Conservation (phyloP, 129 eudicot species). For the Chrysanthemum seticuspe region DNA sequence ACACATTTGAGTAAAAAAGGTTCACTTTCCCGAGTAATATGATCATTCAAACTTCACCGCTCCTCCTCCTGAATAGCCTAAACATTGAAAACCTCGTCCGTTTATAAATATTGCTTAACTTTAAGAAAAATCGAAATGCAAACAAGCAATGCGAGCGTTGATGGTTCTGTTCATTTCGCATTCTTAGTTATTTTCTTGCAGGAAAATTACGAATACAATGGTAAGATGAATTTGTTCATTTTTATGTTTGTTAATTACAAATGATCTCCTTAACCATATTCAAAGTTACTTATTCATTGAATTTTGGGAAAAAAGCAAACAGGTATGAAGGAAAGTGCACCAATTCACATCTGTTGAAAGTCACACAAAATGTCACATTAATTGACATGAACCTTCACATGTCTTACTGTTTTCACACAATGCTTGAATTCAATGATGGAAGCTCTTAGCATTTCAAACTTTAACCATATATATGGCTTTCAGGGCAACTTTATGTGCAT, state of each 20-base stretch:
- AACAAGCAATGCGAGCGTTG: background rate
- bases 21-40: too few relatives aligned
- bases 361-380: constrained; percentile 30
- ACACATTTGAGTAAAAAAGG: too few relatives aligned
- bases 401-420: constrained; percentile 26
- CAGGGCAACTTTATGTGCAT: constrained; percentile 20
- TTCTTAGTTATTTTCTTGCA: background rate
- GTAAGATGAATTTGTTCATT: background rate
- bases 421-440: constrained; percentile 25
- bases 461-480: constrained; percentile 25
- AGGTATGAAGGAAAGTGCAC: constrained; percentile 21
- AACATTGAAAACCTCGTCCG: too few relatives aligned
- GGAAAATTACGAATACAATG: background rate
- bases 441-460: constrained; percentile 18
- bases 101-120: background rate
- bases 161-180: background rate
- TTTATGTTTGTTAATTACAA: background rate
- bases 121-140: background rate
- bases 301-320: constrained; percentile 2
- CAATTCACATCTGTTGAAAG: constrained; percentile 19
- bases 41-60: too few relatives aligned
- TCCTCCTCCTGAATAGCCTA: too few relatives aligned
- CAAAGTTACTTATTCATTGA: background rate
- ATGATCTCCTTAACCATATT: background rate
- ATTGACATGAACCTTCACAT: constrained; percentile 28